Conservation (phyloP, 805 yeast genomes). For the Pichia phayaonensis region DNA sequence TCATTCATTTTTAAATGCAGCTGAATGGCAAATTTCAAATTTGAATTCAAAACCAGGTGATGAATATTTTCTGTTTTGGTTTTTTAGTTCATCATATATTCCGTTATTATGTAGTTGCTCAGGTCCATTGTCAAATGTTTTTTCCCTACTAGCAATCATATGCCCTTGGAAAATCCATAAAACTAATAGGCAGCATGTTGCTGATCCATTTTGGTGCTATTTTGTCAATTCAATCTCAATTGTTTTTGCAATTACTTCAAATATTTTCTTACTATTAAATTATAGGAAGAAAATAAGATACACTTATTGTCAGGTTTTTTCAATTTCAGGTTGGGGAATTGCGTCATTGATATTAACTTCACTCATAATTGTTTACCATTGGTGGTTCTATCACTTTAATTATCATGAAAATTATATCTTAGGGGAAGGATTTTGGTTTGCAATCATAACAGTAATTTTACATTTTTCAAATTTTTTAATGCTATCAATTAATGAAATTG, state of each 20-base stretch:
- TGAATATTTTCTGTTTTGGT: slow-evolving; percentile 42
- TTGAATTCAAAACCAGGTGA: slow-evolving; percentile 29
- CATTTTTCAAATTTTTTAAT: slow-evolving; percentile 52
- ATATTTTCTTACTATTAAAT: slow-evolving; percentile 61
- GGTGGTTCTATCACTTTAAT: slow-evolving; percentile 16
- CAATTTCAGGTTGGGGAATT: slow-evolving; percentile 55
- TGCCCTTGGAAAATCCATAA: slow-evolving; percentile 48
- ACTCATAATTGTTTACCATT: slow-evolving; percentile 33
- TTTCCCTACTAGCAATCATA: slow-evolving; percentile 62
- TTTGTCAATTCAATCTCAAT: slow-evolving; percentile 58
- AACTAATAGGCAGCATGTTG: not conserved
- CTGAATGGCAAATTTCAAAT: slow-evolving; percentile 25
- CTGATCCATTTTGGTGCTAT: slow-evolving; percentile 32
- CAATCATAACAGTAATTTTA: slow-evolving; percentile 53
- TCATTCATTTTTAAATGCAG: slow-evolving; percentile 20
- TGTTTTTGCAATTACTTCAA: slow-evolving; percentile 58
- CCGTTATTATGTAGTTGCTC: slow-evolving; percentile 73
- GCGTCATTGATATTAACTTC: slow-evolving; percentile 50
- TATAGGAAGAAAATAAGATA: slow-evolving; percentile 54
- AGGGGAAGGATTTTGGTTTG: slow-evolving; percentile 76
- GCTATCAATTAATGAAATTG: slow-evolving; percentile 51
- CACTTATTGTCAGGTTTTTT: slow-evolving; percentile 50
- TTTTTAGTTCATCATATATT: slow-evolving; percentile 54
- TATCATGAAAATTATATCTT: slow-evolving; percentile 17
- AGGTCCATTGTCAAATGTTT: slow-evolving; percentile 73